Percentiles rank a stretch among this genome's conserved stretches.
Conservation (phyloP, 306 rosid species). For the Dryas alaskensis region DNA sequence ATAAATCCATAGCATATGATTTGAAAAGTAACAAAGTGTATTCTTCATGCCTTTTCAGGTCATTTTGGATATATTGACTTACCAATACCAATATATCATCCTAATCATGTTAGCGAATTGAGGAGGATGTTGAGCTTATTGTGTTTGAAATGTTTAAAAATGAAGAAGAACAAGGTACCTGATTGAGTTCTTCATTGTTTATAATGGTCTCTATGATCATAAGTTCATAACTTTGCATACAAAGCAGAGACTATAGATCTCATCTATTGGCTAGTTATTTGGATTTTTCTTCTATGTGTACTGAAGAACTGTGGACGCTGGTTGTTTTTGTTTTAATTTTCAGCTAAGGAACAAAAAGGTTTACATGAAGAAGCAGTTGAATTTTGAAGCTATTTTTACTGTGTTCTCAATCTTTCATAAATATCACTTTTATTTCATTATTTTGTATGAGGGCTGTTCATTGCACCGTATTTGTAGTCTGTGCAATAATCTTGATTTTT, state of each 20-base stretch:
- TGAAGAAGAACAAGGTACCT: slow-evolving; percentile 73
- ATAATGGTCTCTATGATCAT: not conserved
- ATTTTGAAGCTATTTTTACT: not conserved
- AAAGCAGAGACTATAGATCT: not conserved
- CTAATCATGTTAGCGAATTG: slow-evolving; percentile 72
- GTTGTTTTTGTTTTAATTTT: not conserved
- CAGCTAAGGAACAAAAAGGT: not conserved
- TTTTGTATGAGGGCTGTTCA: not conserved
- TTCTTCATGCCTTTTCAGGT: slow-evolving; percentile 50
- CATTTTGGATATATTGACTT: slow-evolving; percentile 89
- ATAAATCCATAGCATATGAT: not conserved
- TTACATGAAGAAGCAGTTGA: not conserved
- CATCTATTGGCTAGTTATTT: slow-evolving; percentile 2
- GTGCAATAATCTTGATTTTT: not conserved
- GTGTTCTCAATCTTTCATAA: not conserved
- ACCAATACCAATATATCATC: slow-evolving; percentile 85
- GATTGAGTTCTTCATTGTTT: slow-evolving; percentile 7
- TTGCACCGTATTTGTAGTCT: not conserved
- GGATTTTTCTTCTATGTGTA: not conserved
- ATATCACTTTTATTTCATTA: slow-evolving; percentile 13
- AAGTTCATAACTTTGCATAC: not conserved
- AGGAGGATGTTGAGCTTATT: slow-evolving; percentile 62
- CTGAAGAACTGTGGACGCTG: not conserved
- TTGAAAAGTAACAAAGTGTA: not conserved
- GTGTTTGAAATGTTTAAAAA: slow-evolving; percentile 71